Percentiles rank a stretch among this genome's conserved stretches.
Conservation (phyloP, 1,284 basidiomycete genomes). For the Peniophora sp. region DNA sequence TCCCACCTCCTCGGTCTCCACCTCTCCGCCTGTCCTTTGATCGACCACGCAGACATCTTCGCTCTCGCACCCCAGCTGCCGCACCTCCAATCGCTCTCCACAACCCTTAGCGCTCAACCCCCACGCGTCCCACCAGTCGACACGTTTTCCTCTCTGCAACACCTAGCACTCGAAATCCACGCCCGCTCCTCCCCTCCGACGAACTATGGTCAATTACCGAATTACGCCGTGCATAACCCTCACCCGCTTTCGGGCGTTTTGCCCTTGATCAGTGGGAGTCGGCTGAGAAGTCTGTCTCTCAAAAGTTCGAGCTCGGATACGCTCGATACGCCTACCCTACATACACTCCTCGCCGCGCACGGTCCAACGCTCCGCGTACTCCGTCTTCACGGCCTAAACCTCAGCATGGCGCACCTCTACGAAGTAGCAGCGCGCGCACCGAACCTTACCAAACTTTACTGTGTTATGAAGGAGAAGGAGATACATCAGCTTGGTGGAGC, state of each 20-base stretch:
- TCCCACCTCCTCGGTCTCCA: constrained; percentile 49
- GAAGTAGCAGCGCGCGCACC: constrained; percentile 35
- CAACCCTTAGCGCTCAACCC: constrained; percentile 44
- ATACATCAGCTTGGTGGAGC: constrained; percentile 24
- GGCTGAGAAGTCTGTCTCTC: constrained; percentile 39
- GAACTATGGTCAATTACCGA: constrained; percentile 1
- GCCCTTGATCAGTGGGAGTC: constrained; percentile 26
- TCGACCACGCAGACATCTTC: constrained; percentile 44
- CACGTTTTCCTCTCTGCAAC: constrained; percentile 12
- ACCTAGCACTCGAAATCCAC: constrained; percentile 44
- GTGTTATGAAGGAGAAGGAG: constrained; percentile 43
- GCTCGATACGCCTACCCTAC: constrained; percentile 30
- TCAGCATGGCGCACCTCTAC: constrained; percentile 30
- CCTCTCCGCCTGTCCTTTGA: constrained; percentile 46
- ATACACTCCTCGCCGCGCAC: constrained; percentile 36
- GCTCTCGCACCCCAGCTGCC: constrained; percentile 39
- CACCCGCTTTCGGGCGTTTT: constrained; percentile 24
- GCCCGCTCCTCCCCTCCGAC: background rate
- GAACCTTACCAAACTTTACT: constrained; percentile 39
- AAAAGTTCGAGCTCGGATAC: constrained; percentile 37
- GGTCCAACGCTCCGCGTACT: constrained; percentile 35
- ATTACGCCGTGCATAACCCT: constrained; percentile 21
- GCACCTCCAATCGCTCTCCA: constrained; percentile 46
- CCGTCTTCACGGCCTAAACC: constrained; percentile 37
- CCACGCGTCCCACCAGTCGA: background rate